Evolutionary conservation across 345 rosid species (phyloP).

Genomic region (Citrus inodora): DNA sequence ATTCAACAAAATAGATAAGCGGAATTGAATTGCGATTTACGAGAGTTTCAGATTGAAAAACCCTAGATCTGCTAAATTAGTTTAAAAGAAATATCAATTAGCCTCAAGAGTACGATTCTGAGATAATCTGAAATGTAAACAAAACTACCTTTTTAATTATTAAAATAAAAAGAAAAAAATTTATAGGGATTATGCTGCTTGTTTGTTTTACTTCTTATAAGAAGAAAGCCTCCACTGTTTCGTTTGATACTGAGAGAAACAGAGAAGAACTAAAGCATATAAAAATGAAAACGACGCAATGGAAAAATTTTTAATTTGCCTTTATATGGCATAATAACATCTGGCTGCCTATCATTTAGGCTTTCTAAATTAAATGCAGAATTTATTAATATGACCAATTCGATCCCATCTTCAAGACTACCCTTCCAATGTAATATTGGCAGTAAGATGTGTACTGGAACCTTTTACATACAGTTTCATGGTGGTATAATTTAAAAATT

Average conservation of each 20-base stretch:
- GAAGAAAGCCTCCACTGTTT: too few relatives aligned
- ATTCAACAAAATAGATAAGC: background rate
- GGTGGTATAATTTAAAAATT: too few relatives aligned
- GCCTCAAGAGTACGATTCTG: background rate
- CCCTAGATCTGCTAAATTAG: constrained; percentile 44
- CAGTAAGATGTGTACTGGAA: too few relatives aligned
- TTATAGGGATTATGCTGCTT: background rate
- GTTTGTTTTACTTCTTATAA: background rate
- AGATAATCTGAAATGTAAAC: background rate
- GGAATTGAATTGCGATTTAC: background rate
- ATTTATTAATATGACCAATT: too few relatives aligned
- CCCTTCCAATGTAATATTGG: too few relatives aligned
- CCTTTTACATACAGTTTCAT: too few relatives aligned
- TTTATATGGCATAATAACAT: background rate
- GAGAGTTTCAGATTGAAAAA: constrained; percentile 20
- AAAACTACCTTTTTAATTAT: background rate
- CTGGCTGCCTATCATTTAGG: too few relatives aligned
- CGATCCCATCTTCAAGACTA: too few relatives aligned
- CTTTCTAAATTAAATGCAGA: too few relatives aligned
- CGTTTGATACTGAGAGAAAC: background rate
- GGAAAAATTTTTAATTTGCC: background rate
- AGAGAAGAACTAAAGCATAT: background rate
- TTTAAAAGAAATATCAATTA: too few relatives aligned
- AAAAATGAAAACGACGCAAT: background rate
- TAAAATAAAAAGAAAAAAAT: background rate